These are phyloP conservation scores for Colletotrichum caudatum DNA, from an alignment of 2,329 filamentous ascomycete genomes.

Conservation along the genomic window DNA sequence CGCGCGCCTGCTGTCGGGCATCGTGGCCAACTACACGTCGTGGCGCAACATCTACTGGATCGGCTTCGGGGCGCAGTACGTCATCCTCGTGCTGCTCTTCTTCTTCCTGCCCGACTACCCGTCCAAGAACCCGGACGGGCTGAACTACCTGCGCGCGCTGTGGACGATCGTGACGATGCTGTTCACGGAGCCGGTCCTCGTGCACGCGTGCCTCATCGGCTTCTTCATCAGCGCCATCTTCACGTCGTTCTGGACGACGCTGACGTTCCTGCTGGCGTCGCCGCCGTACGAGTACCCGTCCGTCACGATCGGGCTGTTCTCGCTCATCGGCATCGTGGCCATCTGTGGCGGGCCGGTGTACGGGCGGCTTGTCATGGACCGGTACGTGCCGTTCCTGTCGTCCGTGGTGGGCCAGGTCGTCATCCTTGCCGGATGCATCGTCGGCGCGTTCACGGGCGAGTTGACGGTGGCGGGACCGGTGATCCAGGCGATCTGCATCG, in stretches of 20 bases:
- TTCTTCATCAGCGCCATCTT: conserved; percentile 69
- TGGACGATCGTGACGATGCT: conserved; percentile 74
- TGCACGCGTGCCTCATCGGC: conserved; percentile 76
- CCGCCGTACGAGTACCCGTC: conserved; percentile 76
- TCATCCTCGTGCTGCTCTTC: conserved; percentile 74
- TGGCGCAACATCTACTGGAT: conserved; percentile 88
- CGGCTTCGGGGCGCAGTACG: conserved; percentile 76
- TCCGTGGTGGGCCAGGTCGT: conserved; percentile 72
- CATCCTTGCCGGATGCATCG: conserved; percentile 69
- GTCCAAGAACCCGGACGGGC: conserved; percentile 73
- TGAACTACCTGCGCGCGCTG: conserved; percentile 75
- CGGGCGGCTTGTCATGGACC: conserved; percentile 76
- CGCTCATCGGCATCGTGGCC: conserved; percentile 78
- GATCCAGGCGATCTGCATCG: conserved; percentile 76
- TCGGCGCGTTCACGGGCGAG: conserved; percentile 77
- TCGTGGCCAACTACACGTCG: conserved; percentile 77
- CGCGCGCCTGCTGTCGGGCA: conserved; percentile 80
- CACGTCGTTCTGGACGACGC: conserved; percentile 70
- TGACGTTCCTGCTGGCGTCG: conserved; percentile 82
- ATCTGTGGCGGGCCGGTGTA: conserved; percentile 78
- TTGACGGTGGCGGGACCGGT: conserved; percentile 78
- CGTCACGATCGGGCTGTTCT: conserved; percentile 80
- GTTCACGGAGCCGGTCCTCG: conserved; percentile 73
- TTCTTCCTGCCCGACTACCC: conserved; percentile 86
- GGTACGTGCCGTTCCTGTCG: conserved; percentile 75